Evolutionary conservation across 768 basidiomycete genomes (phyloP).

Genomic region (Trametes gibbosa): DNA sequence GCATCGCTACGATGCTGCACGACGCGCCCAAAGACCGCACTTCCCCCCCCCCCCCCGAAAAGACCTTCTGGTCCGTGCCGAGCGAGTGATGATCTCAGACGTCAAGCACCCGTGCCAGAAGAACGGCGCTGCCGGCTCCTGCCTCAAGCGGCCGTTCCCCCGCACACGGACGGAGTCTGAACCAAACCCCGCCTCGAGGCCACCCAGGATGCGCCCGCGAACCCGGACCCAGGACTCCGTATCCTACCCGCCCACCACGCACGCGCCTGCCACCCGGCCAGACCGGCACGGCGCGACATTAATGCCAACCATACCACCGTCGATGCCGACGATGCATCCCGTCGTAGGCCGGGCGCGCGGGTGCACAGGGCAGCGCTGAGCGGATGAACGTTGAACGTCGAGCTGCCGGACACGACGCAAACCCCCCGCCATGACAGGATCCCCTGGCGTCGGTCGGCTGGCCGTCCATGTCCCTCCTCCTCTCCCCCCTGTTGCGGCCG

Average conservation of each 20-base stretch:
- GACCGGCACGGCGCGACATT: no score
- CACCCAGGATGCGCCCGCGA: not conserved
- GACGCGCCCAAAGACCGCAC: constrained; percentile 1
- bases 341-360: no score
- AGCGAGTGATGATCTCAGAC: constrained; percentile 8
- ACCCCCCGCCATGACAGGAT: no score
- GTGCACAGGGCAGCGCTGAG: no score
- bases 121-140: not conserved
- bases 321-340: no score
- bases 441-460: no score
- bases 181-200: constrained; percentile 7
- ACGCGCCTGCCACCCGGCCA: no score
- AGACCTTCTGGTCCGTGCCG: constrained; percentile 6
- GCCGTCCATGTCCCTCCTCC: no score
- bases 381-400: no score
- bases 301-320: no score
- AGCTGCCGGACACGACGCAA: no score
- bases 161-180: constrained; percentile 4
- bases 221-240: not conserved
- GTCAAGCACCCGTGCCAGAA: constrained; percentile 3
- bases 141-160: not conserved
- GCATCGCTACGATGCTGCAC: not conserved
- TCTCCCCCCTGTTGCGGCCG: no score
- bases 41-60: not conserved
- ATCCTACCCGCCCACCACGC: not conserved